Percentiles rank a stretch among this genome's conserved stretches.
Evolutionary conservation across 768 basidiomycete species (phyloP).

Genomic region (Galerina marginata): DNA sequence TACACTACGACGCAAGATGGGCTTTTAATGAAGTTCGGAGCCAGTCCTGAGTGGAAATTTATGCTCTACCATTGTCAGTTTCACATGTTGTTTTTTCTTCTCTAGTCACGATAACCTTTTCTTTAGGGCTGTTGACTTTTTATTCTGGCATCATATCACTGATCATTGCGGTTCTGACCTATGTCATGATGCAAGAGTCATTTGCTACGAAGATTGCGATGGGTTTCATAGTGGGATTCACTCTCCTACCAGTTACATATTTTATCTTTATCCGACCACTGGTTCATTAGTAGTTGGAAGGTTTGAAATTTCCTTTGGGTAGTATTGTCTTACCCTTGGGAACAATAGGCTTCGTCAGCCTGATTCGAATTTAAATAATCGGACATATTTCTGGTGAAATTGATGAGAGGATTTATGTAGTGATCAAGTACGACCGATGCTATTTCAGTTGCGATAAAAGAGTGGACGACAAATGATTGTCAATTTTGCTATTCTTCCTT

Average conservation of each 20-base stretch:
- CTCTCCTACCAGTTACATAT: conserved; percentile 1
- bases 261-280: conserved; percentile 19
- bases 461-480: conserved; percentile 13
- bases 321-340: too few relatives aligned
- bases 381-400: too few relatives aligned
- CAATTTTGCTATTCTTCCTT: background rate
- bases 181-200: conserved; percentile 15
- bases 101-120: too few relatives aligned
- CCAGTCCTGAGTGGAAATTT: too few relatives aligned
- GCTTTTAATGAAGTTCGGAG: too few relatives aligned
- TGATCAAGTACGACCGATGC: background rate
- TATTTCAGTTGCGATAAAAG: background rate
- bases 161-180: conserved; percentile 15
- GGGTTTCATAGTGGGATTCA: conserved; percentile 10
- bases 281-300: background rate
- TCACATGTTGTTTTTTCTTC: too few relatives aligned
- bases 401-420: background rate
- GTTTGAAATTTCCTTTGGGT: background rate
- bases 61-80: too few relatives aligned
- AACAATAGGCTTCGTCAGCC: too few relatives aligned
- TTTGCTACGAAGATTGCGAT: conserved; percentile 8
- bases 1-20: too few relatives aligned
- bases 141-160: too few relatives aligned
- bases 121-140: background rate
- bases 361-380: too few relatives aligned